A percentile compares a stretch with the other conserved stretches of the same genome.
phyloP scores from a whole-genome alignment of 2,329 filamentous ascomycete species.

The Chaetothyriales sp. region DNA sequence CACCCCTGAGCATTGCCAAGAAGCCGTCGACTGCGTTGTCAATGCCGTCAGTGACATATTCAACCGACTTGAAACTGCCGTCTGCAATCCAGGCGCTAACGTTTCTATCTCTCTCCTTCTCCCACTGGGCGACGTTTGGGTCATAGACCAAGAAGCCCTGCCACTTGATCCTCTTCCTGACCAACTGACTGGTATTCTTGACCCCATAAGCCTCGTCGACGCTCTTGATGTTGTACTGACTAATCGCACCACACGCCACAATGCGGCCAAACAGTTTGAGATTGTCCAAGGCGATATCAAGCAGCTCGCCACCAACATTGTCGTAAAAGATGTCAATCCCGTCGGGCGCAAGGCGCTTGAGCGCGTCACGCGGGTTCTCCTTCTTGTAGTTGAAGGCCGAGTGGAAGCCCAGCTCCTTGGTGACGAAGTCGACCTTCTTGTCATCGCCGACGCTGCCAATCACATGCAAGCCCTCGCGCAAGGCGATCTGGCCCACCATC shows the following conservation, averaged over 20 bases:
- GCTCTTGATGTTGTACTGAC: constrained; percentile 40
- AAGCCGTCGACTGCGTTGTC: constrained; percentile 55
- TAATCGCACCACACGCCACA: constrained; percentile 42
- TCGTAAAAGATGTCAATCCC: constrained; percentile 63
- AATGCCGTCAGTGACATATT: constrained; percentile 52
- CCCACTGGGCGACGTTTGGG: constrained; percentile 45
- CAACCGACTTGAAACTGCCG: constrained; percentile 51
- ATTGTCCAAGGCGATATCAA: constrained; percentile 44
- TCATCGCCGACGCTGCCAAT: constrained; percentile 59
- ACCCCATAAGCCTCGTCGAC: constrained; percentile 42
- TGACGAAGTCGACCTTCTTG: constrained; percentile 55
- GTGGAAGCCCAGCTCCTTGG: constrained; percentile 48
- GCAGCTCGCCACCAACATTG: constrained; percentile 53
- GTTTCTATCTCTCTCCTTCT: constrained; percentile 52
- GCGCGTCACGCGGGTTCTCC: constrained; percentile 46
- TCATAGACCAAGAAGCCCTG: constrained; percentile 55
- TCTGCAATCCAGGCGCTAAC: constrained; percentile 55
- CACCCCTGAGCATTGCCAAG: constrained; percentile 53
- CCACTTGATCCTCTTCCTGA: constrained; percentile 45
- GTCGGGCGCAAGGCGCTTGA: constrained; percentile 50
- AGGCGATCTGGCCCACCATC: constrained; percentile 59
- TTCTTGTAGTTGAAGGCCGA: constrained; percentile 66
- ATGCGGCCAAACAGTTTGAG: constrained; percentile 50
- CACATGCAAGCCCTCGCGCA: constrained; percentile 51
- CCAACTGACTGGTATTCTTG: constrained; percentile 43